These are phyloP conservation scores for Oldenlandia corymbosa DNA, from an alignment of 257 asterid species.

Conservation along the genomic window DNA sequence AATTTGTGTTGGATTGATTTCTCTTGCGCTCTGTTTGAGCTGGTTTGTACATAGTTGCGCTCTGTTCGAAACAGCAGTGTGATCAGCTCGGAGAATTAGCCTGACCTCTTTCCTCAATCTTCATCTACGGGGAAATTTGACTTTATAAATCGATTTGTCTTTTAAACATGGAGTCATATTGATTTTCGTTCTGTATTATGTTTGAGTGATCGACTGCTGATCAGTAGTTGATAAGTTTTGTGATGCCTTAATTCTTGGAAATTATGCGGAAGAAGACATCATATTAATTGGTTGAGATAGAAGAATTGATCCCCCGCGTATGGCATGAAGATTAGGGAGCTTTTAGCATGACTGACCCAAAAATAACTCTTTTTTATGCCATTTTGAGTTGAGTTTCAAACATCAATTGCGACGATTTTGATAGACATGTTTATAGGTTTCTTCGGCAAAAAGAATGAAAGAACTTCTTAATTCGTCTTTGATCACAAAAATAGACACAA, in stretches of 20 bases:
- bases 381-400: constrained; percentile 24
- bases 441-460: no score
- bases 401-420: no score
- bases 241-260: constrained; percentile 1
- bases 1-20: background rate
- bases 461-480: no score
- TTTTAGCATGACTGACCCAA: constrained; percentile 26
- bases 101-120: background rate
- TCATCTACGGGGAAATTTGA: background rate
- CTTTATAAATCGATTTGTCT: background rate
- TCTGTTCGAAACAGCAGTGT: no score
- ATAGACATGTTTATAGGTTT: no score
- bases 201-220: no score
- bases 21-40: background rate
- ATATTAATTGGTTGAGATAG: constrained; percentile 59
- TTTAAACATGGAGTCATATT: background rate
- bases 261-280: constrained; percentile 76
- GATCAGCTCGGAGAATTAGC: background rate
- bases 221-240: no score
- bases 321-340: constrained; percentile 27
- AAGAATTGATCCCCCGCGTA: constrained; percentile 23
- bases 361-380: constrained; percentile 14
- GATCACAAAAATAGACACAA: no score
- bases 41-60: background rate
- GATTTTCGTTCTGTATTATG: no score